Base-by-base conservation (phyloP, 208 protist genomes). In the Porcisia deanei region DNA sequence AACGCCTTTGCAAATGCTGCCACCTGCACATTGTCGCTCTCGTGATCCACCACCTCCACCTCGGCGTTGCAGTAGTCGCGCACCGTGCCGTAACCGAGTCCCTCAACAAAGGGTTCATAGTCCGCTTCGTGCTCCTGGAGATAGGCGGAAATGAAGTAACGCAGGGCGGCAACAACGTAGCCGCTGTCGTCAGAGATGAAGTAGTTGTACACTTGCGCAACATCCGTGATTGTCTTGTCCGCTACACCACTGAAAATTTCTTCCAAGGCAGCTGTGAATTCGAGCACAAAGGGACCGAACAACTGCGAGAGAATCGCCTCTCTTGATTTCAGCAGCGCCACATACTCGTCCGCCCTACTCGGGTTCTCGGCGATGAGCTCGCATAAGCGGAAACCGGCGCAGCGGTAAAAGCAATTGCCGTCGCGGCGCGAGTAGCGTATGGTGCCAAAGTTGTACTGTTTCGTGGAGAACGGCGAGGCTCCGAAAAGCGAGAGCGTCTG, bases 401-500 rank as follows among this genome's bases (percentile, higher is more conserved):
- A 91, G 16, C 93, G 90, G 73, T 90, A 97, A 74, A 97, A 97
- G 81, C 93, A 97, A 73, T 94, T 95, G n/a, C 93, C 93, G 68
- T 97, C 93, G 12, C 93, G 84, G 14, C 93, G 80, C 0, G 85
- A 80, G 63, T 93, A 95, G 16, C 89, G 87, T 63, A 97, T 89
- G 12, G 65, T 75, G 1, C 25, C 25, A 63, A 73, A 83, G 65
- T 81, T 64, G 66, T 76, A 75, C 47, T 59, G 41, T 49, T 67
- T 73, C 2, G 72, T 76, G 20, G 74, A 68, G 14, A 57, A 5
- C 9, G 9, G 47, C 2, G 76, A 67, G 57, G 68, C 73, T 25
- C 69, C 61, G 45, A 83, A 87, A 22, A 97, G 75, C 7, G 86
- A 88, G 16, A 85, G 76, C 0, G 90, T 79, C 61, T 96, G 88